Evolutionary conservation across 2,329 filamentous ascomycete species (phyloP).

Genomic region (Cladosporium sp.): DNA sequence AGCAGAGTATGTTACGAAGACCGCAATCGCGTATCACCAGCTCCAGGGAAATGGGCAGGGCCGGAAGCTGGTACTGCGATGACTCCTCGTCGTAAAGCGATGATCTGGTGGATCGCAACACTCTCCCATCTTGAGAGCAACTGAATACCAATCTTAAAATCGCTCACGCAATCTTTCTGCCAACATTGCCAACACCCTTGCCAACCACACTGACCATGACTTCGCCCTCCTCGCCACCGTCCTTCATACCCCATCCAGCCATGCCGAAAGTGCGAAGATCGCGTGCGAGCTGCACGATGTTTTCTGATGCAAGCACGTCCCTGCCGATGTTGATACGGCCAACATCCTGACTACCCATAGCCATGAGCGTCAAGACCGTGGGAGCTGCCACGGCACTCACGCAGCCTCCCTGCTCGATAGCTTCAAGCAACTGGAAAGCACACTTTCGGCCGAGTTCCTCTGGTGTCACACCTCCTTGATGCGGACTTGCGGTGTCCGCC

Average conservation of each 20-base stretch:
- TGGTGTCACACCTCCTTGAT: conserved; percentile 76
- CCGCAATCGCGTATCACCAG: neutral
- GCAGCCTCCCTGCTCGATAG: conserved; percentile 79
- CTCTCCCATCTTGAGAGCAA: neutral
- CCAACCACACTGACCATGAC: conserved; percentile 90
- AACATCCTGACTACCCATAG: conserved; percentile 96
- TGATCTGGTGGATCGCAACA: neutral
- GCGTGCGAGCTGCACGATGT: conserved; percentile 74
- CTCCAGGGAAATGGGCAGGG: neutral
- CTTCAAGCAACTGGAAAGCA: conserved; percentile 85
- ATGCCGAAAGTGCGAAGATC: conserved; percentile 88
- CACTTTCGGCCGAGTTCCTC: conserved; percentile 89
- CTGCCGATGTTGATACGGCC: conserved; percentile 79
- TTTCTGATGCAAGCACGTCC: conserved; percentile 78
- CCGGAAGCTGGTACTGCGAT: neutral
- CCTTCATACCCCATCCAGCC: conserved; percentile 85
- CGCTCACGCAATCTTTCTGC: conserved; percentile 72
- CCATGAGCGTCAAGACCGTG: conserved; percentile 85
- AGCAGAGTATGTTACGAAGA: neutral
- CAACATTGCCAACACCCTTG: conserved; percentile 89
- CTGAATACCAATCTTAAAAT: neutral
- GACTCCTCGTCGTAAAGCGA: neutral
- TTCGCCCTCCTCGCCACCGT: conserved; percentile 63
- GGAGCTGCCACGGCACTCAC: conserved; percentile 69
- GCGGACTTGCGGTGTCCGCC: conserved; percentile 74